phyloP scores from a whole-genome alignment of 805 yeast genomes.

The Starmerella floricola region DNA sequence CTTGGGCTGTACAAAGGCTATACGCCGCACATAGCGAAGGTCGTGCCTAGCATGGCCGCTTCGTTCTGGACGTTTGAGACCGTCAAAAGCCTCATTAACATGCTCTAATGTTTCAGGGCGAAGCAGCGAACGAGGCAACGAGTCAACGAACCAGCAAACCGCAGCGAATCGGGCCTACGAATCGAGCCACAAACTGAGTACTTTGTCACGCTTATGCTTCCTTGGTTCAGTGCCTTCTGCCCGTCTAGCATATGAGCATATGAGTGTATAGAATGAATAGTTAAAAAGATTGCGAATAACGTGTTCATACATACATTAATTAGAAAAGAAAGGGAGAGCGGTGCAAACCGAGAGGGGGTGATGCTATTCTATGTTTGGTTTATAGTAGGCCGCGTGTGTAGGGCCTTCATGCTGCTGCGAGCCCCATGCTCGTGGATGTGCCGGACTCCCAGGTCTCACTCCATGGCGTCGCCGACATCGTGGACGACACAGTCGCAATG shows the following conservation, averaged over 20 bases:
- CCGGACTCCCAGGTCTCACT: conserved; percentile 8
- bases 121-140: too few species aligned
- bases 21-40: conserved; percentile 68
- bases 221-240: too few species aligned
- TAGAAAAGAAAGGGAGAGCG: not conserved
- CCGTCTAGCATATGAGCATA: too few species aligned
- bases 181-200: too few species aligned
- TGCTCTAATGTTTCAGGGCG: too few species aligned
- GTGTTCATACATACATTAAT: too few species aligned
- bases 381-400: not conserved
- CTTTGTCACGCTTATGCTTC: too few species aligned
- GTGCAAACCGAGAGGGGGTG: not conserved
- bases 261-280: too few species aligned
- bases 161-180: too few species aligned
- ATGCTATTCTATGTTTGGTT: not conserved
- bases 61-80: conserved; percentile 84
- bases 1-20: conserved; percentile 58
- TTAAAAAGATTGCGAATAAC: too few species aligned
- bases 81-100: conserved; percentile 35
- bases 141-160: too few species aligned
- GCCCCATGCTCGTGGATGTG: conserved; percentile 1
- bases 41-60: conserved; percentile 91
- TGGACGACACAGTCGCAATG: conserved; percentile 6
- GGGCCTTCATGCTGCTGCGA: not conserved
- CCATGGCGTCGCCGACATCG: conserved; percentile 7